Evolutionary conservation across 257 asterid genomes (phyloP).

Genomic region (Linaria vulgaris): DNA sequence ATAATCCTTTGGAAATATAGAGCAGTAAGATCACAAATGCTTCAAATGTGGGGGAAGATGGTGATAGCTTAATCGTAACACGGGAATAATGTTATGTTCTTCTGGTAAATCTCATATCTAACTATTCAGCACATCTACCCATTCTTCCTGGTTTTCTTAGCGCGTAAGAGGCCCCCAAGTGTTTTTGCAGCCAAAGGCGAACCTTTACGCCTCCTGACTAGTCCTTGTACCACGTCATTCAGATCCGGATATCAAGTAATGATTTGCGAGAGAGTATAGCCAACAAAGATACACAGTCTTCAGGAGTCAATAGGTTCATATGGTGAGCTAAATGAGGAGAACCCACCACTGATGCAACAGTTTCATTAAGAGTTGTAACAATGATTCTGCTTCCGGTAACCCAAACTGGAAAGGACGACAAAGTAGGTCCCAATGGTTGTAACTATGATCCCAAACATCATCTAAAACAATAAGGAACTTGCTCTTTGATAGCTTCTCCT

Average conservation of each 20-base stretch:
- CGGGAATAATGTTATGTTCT: conserved; percentile 43
- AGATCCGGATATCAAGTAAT: conserved; percentile 31
- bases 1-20: conserved; percentile 67
- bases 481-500: conserved; percentile 39
- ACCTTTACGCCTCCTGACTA: conserved; percentile 60
- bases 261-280: conserved; percentile 43
- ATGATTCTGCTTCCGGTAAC: conserved; percentile 47
- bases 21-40: conserved; percentile 60
- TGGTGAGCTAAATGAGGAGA: conserved; percentile 48
- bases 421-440: conserved; percentile 39
- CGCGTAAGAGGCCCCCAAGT: conserved; percentile 56
- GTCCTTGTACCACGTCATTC: conserved; percentile 39
- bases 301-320: conserved; percentile 44
- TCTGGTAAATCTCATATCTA: conserved; percentile 54
- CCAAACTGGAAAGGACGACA: conserved; percentile 43
- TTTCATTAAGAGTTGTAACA: conserved; percentile 51
- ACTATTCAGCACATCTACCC: conserved; percentile 50
- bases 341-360: conserved; percentile 43
- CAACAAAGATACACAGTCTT: conserved; percentile 47
- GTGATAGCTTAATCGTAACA: conserved; percentile 55
- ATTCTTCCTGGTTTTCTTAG: conserved; percentile 45
- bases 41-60: conserved; percentile 63
- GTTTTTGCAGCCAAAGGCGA: conserved; percentile 72
- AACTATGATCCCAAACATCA: conserved; percentile 55
- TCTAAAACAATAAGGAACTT: conserved; percentile 57